Evolutionary conservation across 2,329 filamentous ascomycete species (phyloP).

Genomic region (Mycogone perniciosa): DNA sequence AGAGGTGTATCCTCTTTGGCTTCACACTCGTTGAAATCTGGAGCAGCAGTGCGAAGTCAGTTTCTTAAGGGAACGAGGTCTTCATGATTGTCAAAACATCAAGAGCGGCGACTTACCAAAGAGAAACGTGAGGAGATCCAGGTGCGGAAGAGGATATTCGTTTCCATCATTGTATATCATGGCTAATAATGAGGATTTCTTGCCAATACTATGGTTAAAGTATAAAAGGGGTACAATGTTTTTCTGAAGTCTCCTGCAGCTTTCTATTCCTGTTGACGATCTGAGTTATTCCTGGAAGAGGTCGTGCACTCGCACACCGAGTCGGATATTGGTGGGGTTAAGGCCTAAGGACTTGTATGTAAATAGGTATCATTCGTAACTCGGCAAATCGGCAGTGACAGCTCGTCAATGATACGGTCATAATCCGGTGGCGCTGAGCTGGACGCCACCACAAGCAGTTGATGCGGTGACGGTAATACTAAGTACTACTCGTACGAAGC

Average conservation of each 20-base stretch:
- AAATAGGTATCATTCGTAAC: too few relatives aligned
- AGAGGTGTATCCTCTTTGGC: constrained; percentile 44
- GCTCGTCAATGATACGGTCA: not conserved
- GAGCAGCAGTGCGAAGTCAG: not conserved
- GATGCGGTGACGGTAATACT: too few relatives aligned
- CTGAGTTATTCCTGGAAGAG: too few relatives aligned
- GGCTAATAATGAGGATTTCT: not conserved
- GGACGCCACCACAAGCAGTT: too few relatives aligned
- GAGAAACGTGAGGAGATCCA: constrained; percentile 38
- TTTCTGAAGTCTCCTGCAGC: too few relatives aligned
- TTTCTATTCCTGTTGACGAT: too few relatives aligned
- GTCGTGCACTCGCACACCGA: too few relatives aligned
- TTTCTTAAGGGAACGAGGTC: not conserved
- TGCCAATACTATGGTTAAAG: not conserved
- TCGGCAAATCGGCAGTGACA: too few relatives aligned
- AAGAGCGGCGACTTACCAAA: constrained; percentile 30
- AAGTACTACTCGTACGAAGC: too few relatives aligned
- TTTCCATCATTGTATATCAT: constrained; percentile 33
- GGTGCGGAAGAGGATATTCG: constrained; percentile 27
- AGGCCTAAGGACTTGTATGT: too few relatives aligned
- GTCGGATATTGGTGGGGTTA: too few relatives aligned
- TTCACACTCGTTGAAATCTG: constrained; percentile 30
- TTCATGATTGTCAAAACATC: not conserved
- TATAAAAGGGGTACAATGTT: too few relatives aligned
- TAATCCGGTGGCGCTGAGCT: not conserved